Base-by-base conservation (phyloP, 192 early-diverging fungal genomes). In the Backusella tuberculispora region DNA sequence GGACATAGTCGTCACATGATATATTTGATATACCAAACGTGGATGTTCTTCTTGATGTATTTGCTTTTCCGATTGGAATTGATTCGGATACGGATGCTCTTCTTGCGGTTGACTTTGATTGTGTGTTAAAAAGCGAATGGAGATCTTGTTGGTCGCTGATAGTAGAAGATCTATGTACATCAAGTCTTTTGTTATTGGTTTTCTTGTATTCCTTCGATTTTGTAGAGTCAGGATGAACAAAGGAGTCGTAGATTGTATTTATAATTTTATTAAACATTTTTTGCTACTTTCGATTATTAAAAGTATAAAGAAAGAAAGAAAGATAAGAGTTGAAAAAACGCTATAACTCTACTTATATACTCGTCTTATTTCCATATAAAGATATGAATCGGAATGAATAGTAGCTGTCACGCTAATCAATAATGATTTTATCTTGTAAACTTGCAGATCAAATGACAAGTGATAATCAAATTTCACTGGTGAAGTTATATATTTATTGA, bases 1-100 rank as follows among this genome's bases (percentile, higher is more conserved):
- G 78, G 1, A 80, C 64, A 71, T 71, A 80, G 24, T 80, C 78
- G 73, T 80, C 78, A 15, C 47, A 44, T 12, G 69, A 41, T 38
- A 75, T 71, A 17, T 29, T 74, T 1, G 78, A 75, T 15, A 72
- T 69, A 46, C 78, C 78, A 75, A 80, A 80, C 8, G 10, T 10
- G n/a, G 70, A 68, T 17, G 47, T 66, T 7, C 69, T 42, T 46
- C 78, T 41, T 2, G 40, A 13, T 46, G 50, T 53, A 53, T 21
- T 53, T 19, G 50, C 4, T 19, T 53, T 53, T 53, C n/a, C 50
- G 19, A 53, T 53, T 24, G 50, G 50, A 53, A 53, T 53, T 19
- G 50, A 17, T 19, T 53, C n/a, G 19, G 50, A 53, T 19, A 8
- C n/a, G 50, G 50, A 53, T 53, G 50, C 50, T 19, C 50, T 53